Conservation (phyloP, 1,284 basidiomycete genomes). For the Chalciporus piperatoides region DNA sequence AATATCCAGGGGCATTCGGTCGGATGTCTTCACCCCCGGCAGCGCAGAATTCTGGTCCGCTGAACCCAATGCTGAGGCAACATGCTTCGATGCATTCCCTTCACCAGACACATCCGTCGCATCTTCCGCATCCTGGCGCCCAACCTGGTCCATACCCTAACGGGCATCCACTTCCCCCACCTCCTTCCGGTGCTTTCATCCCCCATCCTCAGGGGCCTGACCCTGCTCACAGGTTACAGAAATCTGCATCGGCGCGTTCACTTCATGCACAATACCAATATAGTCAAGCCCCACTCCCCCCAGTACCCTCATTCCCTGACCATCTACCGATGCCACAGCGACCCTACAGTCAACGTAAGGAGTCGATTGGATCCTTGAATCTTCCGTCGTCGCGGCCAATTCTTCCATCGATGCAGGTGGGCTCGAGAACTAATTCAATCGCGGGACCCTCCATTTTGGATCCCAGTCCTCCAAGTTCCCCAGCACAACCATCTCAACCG, state of each 20-base stretch:
- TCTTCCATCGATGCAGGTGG: constrained; percentile 59
- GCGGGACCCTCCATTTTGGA: constrained; percentile 55
- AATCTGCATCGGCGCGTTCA: constrained; percentile 60
- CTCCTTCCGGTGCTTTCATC: constrained; percentile 9
- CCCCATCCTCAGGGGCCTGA: constrained; percentile 23
- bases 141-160: constrained; percentile 8
- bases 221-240: constrained; percentile 43
- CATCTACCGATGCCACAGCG: constrained; percentile 37
- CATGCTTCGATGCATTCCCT: constrained; percentile 26
- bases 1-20: constrained; percentile 14
- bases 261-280: constrained; percentile 53
- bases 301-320: constrained; percentile 43
- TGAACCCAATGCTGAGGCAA: constrained; percentile 19
- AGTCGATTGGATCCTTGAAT: constrained; percentile 27
- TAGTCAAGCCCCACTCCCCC: constrained; percentile 38
- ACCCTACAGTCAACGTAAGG: constrained; percentile 18
- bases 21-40: constrained; percentile 19
- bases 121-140: constrained; percentile 28
- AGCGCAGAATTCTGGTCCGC: constrained; percentile 11
- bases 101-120: constrained; percentile 24
- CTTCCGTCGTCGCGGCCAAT: constrained; percentile 52
- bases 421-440: constrained; percentile 48
- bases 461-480: constrained; percentile 75
- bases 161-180: constrained; percentile 9
- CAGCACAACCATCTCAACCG: constrained; percentile 52